These are phyloP conservation scores for Ilex aquifolium DNA, from an alignment of 257 asterid genomes.

Conservation along the genomic window DNA sequence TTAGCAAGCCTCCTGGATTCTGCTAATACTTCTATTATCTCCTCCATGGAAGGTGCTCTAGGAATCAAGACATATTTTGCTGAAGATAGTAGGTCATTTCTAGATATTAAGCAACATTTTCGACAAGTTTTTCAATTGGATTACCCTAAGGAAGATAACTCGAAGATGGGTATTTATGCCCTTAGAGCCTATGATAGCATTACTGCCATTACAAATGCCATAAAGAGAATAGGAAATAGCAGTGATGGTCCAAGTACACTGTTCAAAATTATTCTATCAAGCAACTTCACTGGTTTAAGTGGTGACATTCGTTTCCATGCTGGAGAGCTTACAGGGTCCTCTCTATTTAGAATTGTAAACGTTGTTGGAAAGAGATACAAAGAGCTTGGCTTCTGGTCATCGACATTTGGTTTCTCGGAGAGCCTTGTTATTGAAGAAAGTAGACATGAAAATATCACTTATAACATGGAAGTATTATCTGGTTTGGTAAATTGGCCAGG, in stretches of 20 bases:
- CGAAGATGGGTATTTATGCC: slow-evolving; percentile 33
- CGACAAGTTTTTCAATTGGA: slow-evolving; percentile 12
- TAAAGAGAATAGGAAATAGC: slow-evolving; percentile 4
- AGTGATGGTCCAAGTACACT: slow-evolving; percentile 11
- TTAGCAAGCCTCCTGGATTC: slow-evolving; percentile 35
- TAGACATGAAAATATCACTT: neutral
- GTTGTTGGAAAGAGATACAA: slow-evolving; percentile 29
- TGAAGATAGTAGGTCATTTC: slow-evolving; percentile 18
- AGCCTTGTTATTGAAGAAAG: neutral
- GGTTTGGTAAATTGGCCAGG: slow-evolving; percentile 35
- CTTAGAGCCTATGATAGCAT: slow-evolving; percentile 39
- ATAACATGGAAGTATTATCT: slow-evolving; percentile 5
- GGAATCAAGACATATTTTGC: slow-evolving; percentile 28
- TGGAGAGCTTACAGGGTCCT: slow-evolving; percentile 9
- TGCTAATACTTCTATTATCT: slow-evolving; percentile 15
- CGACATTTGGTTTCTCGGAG: slow-evolving; percentile 19
- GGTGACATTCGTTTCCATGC: slow-evolving; percentile 23
- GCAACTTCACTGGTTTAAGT: slow-evolving; percentile 32
- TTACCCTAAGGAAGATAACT: slow-evolving; percentile 24
- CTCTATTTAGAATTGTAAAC: slow-evolving; percentile 28
- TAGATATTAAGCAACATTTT: slow-evolving; percentile 19
- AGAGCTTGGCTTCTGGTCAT: slow-evolving; percentile 34
- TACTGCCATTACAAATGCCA: slow-evolving; percentile 16
- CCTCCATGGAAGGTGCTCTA: slow-evolving; percentile 31
- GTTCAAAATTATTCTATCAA: slow-evolving; percentile 17